These are phyloP conservation scores for Sugiyamaella castrensis DNA, from an alignment of 1,139 yeast genomes.

Conservation along the genomic window DNA sequence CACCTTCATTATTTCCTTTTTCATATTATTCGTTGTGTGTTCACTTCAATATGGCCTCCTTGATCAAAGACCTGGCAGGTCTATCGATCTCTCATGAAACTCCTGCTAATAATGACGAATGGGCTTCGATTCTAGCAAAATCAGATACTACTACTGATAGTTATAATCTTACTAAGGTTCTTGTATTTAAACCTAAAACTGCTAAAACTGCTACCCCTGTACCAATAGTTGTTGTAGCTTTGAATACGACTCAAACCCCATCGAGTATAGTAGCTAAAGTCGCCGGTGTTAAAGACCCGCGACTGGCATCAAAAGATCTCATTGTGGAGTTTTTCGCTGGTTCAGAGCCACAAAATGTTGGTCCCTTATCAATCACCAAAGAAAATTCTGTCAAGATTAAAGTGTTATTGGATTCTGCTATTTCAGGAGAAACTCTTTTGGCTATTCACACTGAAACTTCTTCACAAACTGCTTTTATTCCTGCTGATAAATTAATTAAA, in stretches of 20 bases:
- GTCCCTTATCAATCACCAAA: constrained; percentile 30
- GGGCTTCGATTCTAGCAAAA: constrained; percentile 28
- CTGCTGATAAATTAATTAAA: constrained; percentile 51
- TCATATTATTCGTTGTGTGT: too few species aligned
- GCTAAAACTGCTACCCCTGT: constrained; percentile 79
- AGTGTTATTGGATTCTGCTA: constrained; percentile 58
- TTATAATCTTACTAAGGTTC: constrained; percentile 52
- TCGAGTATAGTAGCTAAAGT: constrained; percentile 59
- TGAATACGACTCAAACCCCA: constrained; percentile 66
- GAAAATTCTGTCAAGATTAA: constrained; percentile 48
- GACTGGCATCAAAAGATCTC: constrained; percentile 81
- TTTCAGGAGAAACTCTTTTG: constrained; percentile 40
- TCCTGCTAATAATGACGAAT: constrained; percentile 30
- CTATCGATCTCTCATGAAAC: constrained; percentile 30
- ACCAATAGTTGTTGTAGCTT: constrained; percentile 78
- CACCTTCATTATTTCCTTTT: too few species aligned
- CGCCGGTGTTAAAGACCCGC: constrained; percentile 77
- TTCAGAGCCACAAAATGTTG: constrained; percentile 49
- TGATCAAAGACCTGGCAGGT: constrained; percentile 23
- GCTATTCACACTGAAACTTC: constrained; percentile 61
- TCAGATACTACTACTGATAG: constrained; percentile 3
- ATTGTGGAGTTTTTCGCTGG: constrained; percentile 62
- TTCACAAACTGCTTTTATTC: constrained; percentile 50
- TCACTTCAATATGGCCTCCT: constrained; percentile 10
- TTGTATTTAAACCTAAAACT: constrained; percentile 89